A percentile compares a stretch with the other conserved stretches of the same genome.
Evolutionary conservation across 495 filamentous ascomycete genomes (phyloP).

Genomic region (Penicillium herquei): DNA sequence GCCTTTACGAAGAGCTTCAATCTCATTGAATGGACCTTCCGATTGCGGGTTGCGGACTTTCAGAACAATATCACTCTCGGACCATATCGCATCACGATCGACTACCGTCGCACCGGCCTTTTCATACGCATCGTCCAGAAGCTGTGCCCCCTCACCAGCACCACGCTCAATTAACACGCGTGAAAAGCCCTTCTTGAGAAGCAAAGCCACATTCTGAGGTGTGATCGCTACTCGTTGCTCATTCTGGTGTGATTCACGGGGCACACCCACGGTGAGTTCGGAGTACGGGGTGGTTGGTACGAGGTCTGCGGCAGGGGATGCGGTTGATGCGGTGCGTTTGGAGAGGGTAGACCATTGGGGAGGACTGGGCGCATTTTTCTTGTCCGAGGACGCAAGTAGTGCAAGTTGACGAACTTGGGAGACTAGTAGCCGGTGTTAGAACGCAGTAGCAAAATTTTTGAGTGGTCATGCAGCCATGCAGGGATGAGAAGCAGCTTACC

Average conservation of each 20-base stretch:
- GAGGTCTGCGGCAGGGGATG: constrained; percentile 38
- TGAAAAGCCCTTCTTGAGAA: constrained; percentile 76
- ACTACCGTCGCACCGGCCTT: constrained; percentile 70
- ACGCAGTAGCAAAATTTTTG: background rate
- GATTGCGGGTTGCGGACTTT: constrained; percentile 71
- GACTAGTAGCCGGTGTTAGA: constrained; percentile 5
- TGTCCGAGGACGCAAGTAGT: constrained; percentile 7
- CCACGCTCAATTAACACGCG: constrained; percentile 72
- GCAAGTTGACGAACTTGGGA: constrained; percentile 15
- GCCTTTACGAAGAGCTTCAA: constrained; percentile 57
- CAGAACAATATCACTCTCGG: constrained; percentile 68
- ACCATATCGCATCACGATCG: constrained; percentile 61
- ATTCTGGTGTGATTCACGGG: constrained; percentile 65
- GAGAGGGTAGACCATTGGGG: constrained; percentile 19
- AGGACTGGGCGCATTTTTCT: constrained; percentile 4
- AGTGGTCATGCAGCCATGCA: background rate
- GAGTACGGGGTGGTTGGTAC: constrained; percentile 65
- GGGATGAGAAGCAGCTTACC: constrained; percentile 20
- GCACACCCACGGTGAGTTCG: constrained; percentile 66
- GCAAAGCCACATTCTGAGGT: constrained; percentile 70
- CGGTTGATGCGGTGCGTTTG: constrained; percentile 26
- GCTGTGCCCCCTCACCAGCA: constrained; percentile 70
- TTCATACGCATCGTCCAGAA: constrained; percentile 68
- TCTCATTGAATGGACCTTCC: constrained; percentile 53
- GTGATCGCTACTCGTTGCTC: constrained; percentile 79